A percentile compares a stretch with the other conserved stretches of the same genome.
These are phyloP conservation scores for Psidium friedrichsthalianum DNA, from an alignment of 345 rosid species.

Conservation along the genomic window DNA sequence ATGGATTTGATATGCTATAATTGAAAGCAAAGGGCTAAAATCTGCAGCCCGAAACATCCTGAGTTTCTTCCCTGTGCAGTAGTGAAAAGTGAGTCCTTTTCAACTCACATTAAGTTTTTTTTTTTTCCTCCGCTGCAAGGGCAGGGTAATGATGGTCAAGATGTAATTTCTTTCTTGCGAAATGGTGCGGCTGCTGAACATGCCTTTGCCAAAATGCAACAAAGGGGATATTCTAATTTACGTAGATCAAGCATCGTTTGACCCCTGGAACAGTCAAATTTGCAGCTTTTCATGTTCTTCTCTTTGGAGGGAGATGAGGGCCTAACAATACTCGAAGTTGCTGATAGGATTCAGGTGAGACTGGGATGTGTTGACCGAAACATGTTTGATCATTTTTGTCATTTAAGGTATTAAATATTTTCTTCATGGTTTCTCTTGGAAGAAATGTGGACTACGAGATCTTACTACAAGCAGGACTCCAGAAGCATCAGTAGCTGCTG, in stretches of 20 bases:
- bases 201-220: conserved; percentile 82
- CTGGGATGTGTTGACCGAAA: background rate
- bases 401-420: background rate
- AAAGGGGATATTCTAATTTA: conserved; percentile 59
- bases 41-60: background rate
- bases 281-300: conserved; percentile 86
- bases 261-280: conserved; percentile 95
- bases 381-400: background rate
- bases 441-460: conserved; percentile 93
- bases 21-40: background rate
- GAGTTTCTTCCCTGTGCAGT: background rate
- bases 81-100: background rate
- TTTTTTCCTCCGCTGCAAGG: background rate
- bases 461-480: conserved; percentile 89
- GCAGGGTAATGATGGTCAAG: conserved; percentile 62
- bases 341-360: conserved; percentile 82
- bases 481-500: conserved; percentile 95
- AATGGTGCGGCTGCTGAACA: conserved; percentile 77
- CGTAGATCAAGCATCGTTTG: conserved; percentile 81
- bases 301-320: conserved; percentile 75
- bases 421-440: background rate
- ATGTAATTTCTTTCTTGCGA: conserved; percentile 57
- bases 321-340: conserved; percentile 73
- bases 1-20: background rate
- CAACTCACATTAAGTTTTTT: background rate